Conservation (phyloP, 1,139 yeast genomes). For the Sugiyamaella paludigena region DNA sequence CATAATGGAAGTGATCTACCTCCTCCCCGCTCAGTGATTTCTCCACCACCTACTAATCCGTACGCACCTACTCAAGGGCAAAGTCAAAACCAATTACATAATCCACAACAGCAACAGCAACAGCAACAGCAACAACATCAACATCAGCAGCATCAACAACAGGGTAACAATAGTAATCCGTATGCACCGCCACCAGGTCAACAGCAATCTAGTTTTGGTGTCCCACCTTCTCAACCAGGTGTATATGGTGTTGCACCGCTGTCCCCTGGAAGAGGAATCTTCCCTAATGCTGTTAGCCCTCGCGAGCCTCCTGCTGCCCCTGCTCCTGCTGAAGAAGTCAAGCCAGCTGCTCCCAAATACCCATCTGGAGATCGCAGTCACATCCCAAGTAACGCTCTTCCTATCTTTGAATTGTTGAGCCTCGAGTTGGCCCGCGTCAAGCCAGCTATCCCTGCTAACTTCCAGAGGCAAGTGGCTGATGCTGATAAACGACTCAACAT, state of each 20-base stretch:
- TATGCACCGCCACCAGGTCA: constrained; percentile 21
- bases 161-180: constrained; percentile 14
- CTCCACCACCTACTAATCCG: constrained; percentile 27
- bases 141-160: constrained; percentile 3
- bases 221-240: constrained; percentile 18
- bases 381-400: constrained; percentile 56
- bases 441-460: constrained; percentile 76
- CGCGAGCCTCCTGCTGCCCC: constrained; percentile 26
- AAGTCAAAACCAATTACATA: constrained; percentile 13
- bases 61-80: constrained; percentile 28
- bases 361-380: constrained; percentile 74
- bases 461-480: constrained; percentile 70
- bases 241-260: constrained; percentile 16
- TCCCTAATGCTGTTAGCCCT: constrained; percentile 20
- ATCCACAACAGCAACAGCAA: constrained; percentile 9
- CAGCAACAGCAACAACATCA: constrained; percentile 10
- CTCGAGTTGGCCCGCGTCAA: constrained; percentile 58
- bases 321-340: constrained; percentile 32
- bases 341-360: constrained; percentile 43
- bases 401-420: constrained; percentile 58
- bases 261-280: constrained; percentile 22
- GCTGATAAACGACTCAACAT: constrained; percentile 78
- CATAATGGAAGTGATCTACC: constrained; percentile 15
- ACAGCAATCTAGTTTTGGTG: constrained; percentile 9
- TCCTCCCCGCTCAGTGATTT: constrained; percentile 18